phyloP scores from a whole-genome alignment of 805 yeast genomes.

The Candida maltosa region DNA sequence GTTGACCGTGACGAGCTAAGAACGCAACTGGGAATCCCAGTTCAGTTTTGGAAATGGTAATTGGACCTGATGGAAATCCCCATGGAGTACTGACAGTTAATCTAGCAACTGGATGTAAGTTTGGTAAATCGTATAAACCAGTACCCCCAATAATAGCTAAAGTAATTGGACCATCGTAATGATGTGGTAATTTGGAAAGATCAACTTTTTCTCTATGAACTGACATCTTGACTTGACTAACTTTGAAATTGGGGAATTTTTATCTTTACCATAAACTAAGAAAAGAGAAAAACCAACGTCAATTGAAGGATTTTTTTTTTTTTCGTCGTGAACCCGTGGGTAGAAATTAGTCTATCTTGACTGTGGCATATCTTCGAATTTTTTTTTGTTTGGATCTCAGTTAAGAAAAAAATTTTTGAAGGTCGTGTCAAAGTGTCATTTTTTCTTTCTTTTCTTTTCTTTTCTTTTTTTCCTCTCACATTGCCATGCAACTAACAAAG shows the following conservation, averaged over 20 bases:
- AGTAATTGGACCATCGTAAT: constrained; percentile 62
- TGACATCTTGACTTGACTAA: constrained; percentile 21
- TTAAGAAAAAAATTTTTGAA: no score
- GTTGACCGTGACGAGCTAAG: constrained; percentile 88
- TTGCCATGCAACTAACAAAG: no score
- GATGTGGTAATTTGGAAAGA: constrained; percentile 41
- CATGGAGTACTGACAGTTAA: constrained; percentile 88
- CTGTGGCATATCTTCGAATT: no score
- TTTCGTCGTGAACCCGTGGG: no score
- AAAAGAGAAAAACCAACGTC: no score
- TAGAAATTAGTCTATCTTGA: no score
- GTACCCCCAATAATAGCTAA: constrained; percentile 97
- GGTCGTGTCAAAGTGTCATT: no score
- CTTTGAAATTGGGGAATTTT: neutral
- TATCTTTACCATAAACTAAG: neutral
- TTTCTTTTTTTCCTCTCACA: no score
- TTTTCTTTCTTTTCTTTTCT: no score
- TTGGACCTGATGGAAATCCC: constrained; percentile 95
- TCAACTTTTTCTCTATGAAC: constrained; percentile 30
- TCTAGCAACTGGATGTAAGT: constrained; percentile 81
- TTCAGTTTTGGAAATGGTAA: constrained; percentile 79
- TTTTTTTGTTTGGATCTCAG: no score
- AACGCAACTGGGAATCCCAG: constrained; percentile 86
- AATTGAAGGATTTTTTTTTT: no score
- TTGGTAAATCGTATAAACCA: constrained; percentile 86